phyloP scores from a whole-genome alignment of 1,284 basidiomycete genomes.

The Ceratobasidium sp. region DNA sequence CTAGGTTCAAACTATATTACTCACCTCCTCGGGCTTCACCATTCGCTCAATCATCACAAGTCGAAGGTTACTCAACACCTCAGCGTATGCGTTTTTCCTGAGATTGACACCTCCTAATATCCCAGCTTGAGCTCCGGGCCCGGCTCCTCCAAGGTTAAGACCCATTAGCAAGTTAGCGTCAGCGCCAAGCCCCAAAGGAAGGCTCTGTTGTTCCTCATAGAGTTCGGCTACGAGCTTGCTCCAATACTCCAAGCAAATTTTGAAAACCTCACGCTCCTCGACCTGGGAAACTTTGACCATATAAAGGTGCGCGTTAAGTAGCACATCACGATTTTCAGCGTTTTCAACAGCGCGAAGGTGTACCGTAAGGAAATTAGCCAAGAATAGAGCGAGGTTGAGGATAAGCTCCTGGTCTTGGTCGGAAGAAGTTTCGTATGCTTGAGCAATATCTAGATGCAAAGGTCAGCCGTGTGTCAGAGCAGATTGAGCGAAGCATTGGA shows the following conservation, averaged over 20 bases:
- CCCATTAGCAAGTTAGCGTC: constrained; percentile 96
- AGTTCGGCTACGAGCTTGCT: constrained; percentile 96
- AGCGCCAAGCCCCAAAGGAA: constrained; percentile 71
- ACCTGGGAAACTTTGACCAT: constrained; percentile 99
- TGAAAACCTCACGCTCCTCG: constrained; percentile 99
- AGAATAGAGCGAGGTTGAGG: constrained; percentile 96
- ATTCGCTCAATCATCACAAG: constrained; percentile 98
- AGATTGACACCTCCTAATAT: constrained; percentile 83
- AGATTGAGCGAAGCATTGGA: constrained; percentile 18
- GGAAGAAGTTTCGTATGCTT: constrained; percentile 90
- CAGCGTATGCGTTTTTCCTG: constrained; percentile 94
- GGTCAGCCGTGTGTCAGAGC: not conserved
- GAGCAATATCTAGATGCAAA: constrained; percentile 75
- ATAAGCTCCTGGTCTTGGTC: constrained; percentile 98
- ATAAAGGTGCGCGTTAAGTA: constrained; percentile 97
- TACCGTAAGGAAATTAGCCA: constrained; percentile 93
- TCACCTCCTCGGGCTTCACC: constrained; percentile 99
- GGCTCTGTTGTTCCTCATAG: constrained; percentile 96
- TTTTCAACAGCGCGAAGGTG: constrained; percentile 95
- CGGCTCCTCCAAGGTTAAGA: constrained; percentile 81
- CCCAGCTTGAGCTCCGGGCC: constrained; percentile 62
- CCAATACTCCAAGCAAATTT: constrained; percentile 99
- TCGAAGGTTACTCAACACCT: constrained; percentile 94
- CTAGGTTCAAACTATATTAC: constrained; percentile 51
- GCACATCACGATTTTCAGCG: constrained; percentile 90